Conservation (phyloP, 352 stramenopile genomes). For the Plasmopara halstedii region DNA sequence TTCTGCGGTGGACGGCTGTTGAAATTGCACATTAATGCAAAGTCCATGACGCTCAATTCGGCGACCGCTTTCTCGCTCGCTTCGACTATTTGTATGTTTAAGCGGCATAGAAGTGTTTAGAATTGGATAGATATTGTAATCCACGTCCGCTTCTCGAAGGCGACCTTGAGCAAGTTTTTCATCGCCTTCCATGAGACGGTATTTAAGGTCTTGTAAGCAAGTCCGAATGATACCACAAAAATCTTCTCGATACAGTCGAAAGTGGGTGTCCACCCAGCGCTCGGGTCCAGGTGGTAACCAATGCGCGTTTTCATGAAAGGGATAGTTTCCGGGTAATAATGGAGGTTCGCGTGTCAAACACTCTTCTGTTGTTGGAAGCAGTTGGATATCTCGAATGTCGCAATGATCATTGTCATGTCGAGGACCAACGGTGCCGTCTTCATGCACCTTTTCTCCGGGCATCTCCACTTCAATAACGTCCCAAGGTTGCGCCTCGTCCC, state of each 20-base stretch:
- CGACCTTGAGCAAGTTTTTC: conserved; percentile 12
- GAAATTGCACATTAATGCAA: conserved; percentile 25
- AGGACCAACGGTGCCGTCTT: conserved; percentile 21
- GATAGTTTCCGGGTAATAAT: conserved; percentile 28
- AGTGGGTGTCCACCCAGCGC: conserved; percentile 38
- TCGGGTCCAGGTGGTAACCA: conserved; percentile 32
- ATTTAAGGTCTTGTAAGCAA: conserved; percentile 26
- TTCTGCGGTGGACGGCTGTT: conserved; percentile 14
- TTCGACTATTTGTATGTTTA: conserved; percentile 19
- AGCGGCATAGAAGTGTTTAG: conserved; percentile 10
- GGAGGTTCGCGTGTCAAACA: conserved; percentile 20
- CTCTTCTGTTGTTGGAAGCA: conserved; percentile 32
- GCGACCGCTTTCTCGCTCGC: conserved; percentile 11
- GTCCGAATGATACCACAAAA: conserved; percentile 26
- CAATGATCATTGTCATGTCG: conserved; percentile 34
- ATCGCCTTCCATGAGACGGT: conserved; percentile 7
- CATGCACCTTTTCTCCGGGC: conserved; percentile 11
- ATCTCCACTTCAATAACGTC: conserved; percentile 22
- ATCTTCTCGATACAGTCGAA: conserved; percentile 38
- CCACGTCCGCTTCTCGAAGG: conserved; percentile 17
- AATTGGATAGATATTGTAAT: conserved; percentile 28
- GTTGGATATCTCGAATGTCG: conserved; percentile 25
- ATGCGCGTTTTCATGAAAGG: conserved; percentile 31
- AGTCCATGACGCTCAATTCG: conserved; percentile 21
- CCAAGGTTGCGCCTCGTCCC: conserved; percentile 8